These are phyloP conservation scores for Canavalia gladiata DNA, from an alignment of 306 rosid genomes.

Conservation along the genomic window DNA sequence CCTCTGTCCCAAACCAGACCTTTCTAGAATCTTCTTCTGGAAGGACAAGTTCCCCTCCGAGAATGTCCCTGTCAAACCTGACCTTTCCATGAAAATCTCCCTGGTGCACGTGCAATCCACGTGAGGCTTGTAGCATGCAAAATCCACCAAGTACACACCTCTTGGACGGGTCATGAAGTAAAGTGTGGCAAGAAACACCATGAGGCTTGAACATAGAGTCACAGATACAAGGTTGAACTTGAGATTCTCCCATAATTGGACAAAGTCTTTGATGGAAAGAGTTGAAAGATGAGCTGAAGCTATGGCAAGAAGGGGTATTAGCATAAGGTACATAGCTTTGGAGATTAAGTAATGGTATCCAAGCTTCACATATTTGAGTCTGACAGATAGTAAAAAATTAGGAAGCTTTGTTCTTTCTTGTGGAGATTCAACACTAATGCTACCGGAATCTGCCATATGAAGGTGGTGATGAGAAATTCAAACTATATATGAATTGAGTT, in stretches of 20 bases:
- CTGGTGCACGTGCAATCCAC: slow-evolving; percentile 56
- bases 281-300: slow-evolving; percentile 72
- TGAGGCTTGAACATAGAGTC: slow-evolving; percentile 56
- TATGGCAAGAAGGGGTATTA: slow-evolving; percentile 61
- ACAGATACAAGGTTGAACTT: slow-evolving; percentile 66
- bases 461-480: no score
- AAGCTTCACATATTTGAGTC: slow-evolving; percentile 85
- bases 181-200: slow-evolving; percentile 71
- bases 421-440: slow-evolving; percentile 36
- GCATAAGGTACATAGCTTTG: slow-evolving; percentile 78
- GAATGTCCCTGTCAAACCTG: slow-evolving; percentile 58
- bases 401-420: slow-evolving; percentile 58
- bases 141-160: slow-evolving; percentile 67
- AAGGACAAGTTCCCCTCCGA: slow-evolving; percentile 69
- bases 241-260: slow-evolving; percentile 61
- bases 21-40: slow-evolving; percentile 80
- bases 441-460: slow-evolving; percentile 23
- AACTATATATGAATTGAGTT: not conserved
- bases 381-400: slow-evolving; percentile 73
- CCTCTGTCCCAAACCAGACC: slow-evolving; percentile 82
- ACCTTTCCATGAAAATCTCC: slow-evolving; percentile 64
- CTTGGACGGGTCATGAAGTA: slow-evolving; percentile 87
- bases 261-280: slow-evolving; percentile 46
- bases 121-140: slow-evolving; percentile 78
- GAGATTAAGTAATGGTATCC: slow-evolving; percentile 89